Evolutionary conservation across 2,329 filamentous ascomycete species (phyloP).

Genomic region (Ceratocystis cubensis): DNA sequence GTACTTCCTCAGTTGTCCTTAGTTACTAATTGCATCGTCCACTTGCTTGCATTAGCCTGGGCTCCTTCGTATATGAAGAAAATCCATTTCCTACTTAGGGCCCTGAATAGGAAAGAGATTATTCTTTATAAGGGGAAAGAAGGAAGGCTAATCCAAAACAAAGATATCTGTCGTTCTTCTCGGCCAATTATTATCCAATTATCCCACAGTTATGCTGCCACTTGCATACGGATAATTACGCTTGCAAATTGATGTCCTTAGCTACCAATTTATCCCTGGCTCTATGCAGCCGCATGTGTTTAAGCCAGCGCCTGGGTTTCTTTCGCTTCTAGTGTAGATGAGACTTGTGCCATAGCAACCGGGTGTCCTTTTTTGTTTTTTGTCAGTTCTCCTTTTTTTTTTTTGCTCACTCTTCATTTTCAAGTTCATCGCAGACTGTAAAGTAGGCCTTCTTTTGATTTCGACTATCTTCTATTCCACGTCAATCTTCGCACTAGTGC

Average conservation of each 20-base stretch:
- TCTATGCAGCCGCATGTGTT: neutral
- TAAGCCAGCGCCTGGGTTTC: constrained; percentile 4
- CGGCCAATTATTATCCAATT: neutral
- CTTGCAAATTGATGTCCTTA: neutral
- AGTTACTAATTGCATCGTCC: neutral
- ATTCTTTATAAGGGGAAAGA: neutral
- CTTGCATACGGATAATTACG: neutral
- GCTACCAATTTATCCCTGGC: constrained; percentile 4
- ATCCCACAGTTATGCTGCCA: neutral
- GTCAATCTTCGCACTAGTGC: neutral
- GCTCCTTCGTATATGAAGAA: neutral
- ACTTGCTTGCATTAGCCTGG: constrained; percentile 5
- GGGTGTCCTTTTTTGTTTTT: neutral
- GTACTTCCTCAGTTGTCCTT: neutral
- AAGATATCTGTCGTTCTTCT: neutral
- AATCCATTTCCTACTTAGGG: neutral
- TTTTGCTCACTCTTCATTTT: neutral
- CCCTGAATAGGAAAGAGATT: neutral
- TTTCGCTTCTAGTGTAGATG: constrained; percentile 1
- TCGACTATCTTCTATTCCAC: neutral
- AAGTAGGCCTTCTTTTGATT: neutral
- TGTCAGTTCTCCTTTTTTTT: neutral
- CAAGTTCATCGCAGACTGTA: neutral
- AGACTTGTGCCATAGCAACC: constrained; percentile 11
- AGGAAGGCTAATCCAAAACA: neutral